phyloP scores from a whole-genome alignment of 83 land plant species.

The Picea abies region DNA sequence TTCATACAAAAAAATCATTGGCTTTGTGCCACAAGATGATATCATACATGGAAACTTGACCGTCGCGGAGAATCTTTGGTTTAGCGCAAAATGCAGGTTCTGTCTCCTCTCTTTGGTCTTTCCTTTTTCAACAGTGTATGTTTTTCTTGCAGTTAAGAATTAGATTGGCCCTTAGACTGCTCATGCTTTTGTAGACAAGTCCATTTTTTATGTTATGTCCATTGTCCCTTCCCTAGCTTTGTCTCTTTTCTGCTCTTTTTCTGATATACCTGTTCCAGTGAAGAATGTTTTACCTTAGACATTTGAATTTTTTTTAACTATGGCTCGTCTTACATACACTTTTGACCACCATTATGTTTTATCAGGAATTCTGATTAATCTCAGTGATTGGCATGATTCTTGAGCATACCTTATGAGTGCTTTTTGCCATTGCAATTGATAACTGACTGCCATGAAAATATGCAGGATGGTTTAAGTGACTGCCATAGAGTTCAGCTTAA shows the following conservation, averaged over 20 bases:
- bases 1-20: slow-evolving; percentile 88
- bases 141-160: background rate
- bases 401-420: background rate
- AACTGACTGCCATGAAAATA: background rate
- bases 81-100: slow-evolving; percentile 94
- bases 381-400: background rate
- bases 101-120: background rate
- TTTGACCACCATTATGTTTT: background rate
- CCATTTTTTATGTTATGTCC: background rate
- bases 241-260: too few species aligned
- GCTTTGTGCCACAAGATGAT: slow-evolving; percentile 99
- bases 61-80: slow-evolving; percentile 95
- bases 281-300: background rate
- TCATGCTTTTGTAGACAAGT: slow-evolving; percentile 4
- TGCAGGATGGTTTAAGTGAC: background rate
- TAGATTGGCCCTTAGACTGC: background rate
- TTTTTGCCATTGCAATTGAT: background rate
- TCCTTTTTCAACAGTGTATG: background rate
- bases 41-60: slow-evolving; percentile 96
- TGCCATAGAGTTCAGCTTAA: background rate
- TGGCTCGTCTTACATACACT: background rate
- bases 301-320: background rate
- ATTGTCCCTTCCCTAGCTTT: background rate
- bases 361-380: background rate
- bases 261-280: too few species aligned